A percentile compares a stretch with the other conserved stretches of the same genome.
Evolutionary conservation across 352 stramenopile genomes (phyloP).

Genomic region (Pythium rhizo-oryzae): DNA sequence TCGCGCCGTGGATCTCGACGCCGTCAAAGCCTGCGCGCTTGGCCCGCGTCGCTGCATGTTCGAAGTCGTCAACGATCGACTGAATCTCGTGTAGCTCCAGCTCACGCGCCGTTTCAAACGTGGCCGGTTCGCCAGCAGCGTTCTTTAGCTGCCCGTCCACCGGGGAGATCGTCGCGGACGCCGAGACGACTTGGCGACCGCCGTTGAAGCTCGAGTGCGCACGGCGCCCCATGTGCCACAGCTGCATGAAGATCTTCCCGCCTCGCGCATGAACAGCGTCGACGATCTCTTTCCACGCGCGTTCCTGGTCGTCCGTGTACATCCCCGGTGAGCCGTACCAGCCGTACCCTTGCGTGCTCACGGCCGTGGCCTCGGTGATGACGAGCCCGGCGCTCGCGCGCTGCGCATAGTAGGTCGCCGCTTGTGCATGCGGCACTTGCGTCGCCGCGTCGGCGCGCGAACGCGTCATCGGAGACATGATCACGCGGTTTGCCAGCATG

Average conservation of each 20-base stretch:
- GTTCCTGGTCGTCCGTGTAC: background rate
- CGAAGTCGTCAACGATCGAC: background rate
- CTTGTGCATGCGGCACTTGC: background rate
- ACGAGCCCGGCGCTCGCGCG: conserved; percentile 3
- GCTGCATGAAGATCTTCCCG: background rate
- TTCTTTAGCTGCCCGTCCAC: background rate
- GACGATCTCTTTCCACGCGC: background rate
- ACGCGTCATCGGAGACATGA: background rate
- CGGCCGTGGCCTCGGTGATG: conserved; percentile 1
- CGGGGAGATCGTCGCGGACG: background rate
- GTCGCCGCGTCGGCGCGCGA: background rate
- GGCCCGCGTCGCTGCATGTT: background rate
- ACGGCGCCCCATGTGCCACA: background rate
- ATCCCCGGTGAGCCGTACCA: background rate
- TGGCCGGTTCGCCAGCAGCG: background rate
- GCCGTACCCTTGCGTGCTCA: background rate
- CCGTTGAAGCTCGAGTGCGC: background rate
- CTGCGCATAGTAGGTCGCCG: background rate
- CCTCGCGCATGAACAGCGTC: background rate
- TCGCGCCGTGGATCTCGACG: background rate
- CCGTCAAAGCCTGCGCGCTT: background rate
- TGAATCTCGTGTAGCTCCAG: background rate
- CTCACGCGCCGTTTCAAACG: background rate
- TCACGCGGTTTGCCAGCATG: conserved; percentile 28
- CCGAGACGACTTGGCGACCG: background rate